Percentiles rank a stretch among this genome's conserved stretches.
Evolutionary conservation across 78 protist species (phyloP).

Genomic region (Tieghemostelium lacteum): DNA sequence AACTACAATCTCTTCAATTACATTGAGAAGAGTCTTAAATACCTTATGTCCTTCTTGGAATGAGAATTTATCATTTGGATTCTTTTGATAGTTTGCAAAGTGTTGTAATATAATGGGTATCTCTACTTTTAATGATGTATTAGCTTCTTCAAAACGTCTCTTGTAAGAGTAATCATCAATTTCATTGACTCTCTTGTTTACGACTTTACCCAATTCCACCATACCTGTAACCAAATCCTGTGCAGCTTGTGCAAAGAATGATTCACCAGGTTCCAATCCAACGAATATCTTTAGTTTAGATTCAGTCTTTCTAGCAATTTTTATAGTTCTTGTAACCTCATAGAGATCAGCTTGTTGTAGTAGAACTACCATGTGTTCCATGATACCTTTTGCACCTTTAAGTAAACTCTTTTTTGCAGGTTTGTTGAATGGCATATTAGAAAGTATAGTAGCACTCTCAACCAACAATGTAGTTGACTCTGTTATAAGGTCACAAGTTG

Average conservation of each 20-base stretch:
- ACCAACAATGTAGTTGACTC: constrained; percentile 32
- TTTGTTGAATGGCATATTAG: constrained; percentile 76
- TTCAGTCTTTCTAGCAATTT: constrained; percentile 13
- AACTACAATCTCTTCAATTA: constrained; percentile 46
- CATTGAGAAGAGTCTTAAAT: constrained; percentile 11
- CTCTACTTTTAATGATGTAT: constrained; percentile 45
- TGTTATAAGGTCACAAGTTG: constrained; percentile 39
- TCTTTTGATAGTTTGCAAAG: constrained; percentile 60
- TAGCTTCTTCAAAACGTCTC: constrained; percentile 64
- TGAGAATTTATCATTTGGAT: constrained; percentile 40
- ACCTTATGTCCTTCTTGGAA: constrained; percentile 16
- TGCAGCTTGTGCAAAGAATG: constrained; percentile 54
- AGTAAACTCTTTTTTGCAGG: constrained; percentile 57
- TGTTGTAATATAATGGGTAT: constrained; percentile 50
- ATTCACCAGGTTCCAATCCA: constrained; percentile 69
- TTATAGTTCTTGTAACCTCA: constrained; percentile 61
- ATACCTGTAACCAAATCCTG: constrained; percentile 66
- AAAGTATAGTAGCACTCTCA: constrained; percentile 61
- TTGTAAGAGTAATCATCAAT: constrained; percentile 62
- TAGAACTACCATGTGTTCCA: constrained; percentile 75
- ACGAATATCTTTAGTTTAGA: constrained; percentile 44
- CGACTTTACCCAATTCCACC: constrained; percentile 58
- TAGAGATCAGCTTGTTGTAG: constrained; percentile 78
- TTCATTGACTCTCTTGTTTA: constrained; percentile 34
- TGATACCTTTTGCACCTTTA: constrained; percentile 73